A percentile compares a stretch with the other conserved stretches of the same genome.
These are phyloP conservation scores for Deinandra increscens DNA, from an alignment of 129 eudicot species.

Conservation along the genomic window DNA sequence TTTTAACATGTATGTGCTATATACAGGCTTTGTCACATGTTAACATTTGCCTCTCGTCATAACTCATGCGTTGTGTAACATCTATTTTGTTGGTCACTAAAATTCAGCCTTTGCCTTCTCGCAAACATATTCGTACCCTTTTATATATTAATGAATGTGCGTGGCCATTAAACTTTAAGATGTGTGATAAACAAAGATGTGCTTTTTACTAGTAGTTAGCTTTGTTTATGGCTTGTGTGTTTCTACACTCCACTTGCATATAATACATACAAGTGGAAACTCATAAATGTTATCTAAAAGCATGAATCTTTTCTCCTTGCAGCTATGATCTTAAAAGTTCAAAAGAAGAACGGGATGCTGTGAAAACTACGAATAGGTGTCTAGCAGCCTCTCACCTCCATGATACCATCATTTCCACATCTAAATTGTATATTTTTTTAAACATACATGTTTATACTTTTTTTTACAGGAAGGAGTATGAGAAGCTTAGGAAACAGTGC, in stretches of 20 bases:
- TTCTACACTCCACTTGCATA: slow-evolving; percentile 8
- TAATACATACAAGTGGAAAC: slow-evolving; percentile 11
- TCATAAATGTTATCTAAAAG: slow-evolving; percentile 12
- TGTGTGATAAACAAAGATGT: neutral
- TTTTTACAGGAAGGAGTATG: slow-evolving; percentile 53
- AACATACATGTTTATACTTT: neutral
- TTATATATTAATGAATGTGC: neutral
- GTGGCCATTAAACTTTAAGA: neutral
- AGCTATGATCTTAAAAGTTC: slow-evolving; percentile 72
- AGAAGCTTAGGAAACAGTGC: slow-evolving; percentile 47
- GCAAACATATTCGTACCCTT: neutral
- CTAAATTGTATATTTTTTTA: neutral
- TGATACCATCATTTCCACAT: neutral
- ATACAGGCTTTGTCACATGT: neutral
- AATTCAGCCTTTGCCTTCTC: neutral
- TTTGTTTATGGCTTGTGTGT: neutral
- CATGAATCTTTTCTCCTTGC: slow-evolving; percentile 6
- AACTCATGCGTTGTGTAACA: slow-evolving; percentile 4
- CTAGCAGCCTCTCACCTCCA: neutral
- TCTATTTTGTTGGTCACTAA: slow-evolving; percentile 8
- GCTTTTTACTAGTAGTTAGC: neutral
- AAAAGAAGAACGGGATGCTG: slow-evolving; percentile 52
- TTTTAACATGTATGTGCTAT: neutral
- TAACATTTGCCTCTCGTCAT: neutral
- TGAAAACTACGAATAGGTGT: slow-evolving; percentile 54